Conservation (phyloP, 1,284 basidiomycete species). For the Leccinum subatratum region DNA sequence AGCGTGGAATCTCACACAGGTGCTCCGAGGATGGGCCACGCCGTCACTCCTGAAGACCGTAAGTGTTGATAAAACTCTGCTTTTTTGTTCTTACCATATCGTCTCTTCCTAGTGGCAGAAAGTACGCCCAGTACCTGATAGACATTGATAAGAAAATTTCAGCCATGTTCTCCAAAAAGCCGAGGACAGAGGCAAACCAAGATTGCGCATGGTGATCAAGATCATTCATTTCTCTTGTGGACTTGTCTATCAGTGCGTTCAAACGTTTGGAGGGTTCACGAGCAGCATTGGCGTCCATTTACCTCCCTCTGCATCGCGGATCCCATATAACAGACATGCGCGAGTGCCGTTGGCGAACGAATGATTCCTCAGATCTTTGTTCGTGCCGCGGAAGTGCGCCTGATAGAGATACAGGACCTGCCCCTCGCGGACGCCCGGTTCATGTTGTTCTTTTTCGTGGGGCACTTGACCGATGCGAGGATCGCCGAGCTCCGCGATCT, state of each 20-base stretch:
- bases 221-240: neutral
- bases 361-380: slow-evolving; percentile 56
- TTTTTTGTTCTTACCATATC: neutral
- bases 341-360: slow-evolving; percentile 52
- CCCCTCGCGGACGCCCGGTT: slow-evolving; percentile 58
- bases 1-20: slow-evolving; percentile 76
- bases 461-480: slow-evolving; percentile 45
- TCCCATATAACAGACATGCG: slow-evolving; percentile 40
- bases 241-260: slow-evolving; percentile 42
- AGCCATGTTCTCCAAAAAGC: slow-evolving; percentile 73
- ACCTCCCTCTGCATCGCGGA: slow-evolving; percentile 53
- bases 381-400: slow-evolving; percentile 59
- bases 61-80: slow-evolving; percentile 25
- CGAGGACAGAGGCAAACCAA: slow-evolving; percentile 49
- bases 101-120: slow-evolving; percentile 53
- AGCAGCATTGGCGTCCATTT: slow-evolving; percentile 64
- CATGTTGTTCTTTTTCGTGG: slow-evolving; percentile 67
- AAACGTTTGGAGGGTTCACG: slow-evolving; percentile 54
- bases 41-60: slow-evolving; percentile 68
- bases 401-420: slow-evolving; percentile 65
- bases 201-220: slow-evolving; percentile 28
- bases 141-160: slow-evolving; percentile 75
- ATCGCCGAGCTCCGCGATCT: slow-evolving; percentile 38
- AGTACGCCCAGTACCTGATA: slow-evolving; percentile 78
- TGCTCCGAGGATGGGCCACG: slow-evolving; percentile 66